These are phyloP conservation scores for Buddleja alternifolia DNA, from an alignment of 257 asterid species.

Conservation along the genomic window DNA sequence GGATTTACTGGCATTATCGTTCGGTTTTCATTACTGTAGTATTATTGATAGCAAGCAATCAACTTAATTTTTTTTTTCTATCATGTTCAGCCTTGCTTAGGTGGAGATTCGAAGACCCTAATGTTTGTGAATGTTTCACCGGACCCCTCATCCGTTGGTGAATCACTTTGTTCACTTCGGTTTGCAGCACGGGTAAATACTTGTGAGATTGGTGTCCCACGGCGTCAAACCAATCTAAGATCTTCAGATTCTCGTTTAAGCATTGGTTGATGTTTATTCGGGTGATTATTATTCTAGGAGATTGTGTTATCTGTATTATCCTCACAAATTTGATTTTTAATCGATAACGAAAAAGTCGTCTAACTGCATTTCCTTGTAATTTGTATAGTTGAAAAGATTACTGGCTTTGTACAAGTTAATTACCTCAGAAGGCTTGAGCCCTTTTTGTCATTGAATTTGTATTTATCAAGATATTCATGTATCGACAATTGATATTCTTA, in stretches of 20 bases:
- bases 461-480: slow-evolving; percentile 28
- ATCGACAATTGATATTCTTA: neutral
- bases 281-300: slow-evolving; percentile 29
- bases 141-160: slow-evolving; percentile 77
- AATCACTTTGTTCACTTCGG: slow-evolving; percentile 92
- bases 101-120: slow-evolving; percentile 92
- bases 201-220: slow-evolving; percentile 92
- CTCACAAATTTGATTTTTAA: slow-evolving; percentile 39
- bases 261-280: slow-evolving; percentile 57
- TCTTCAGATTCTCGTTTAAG: slow-evolving; percentile 78
- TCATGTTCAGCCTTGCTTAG: slow-evolving; percentile 86
- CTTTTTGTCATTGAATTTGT: slow-evolving; percentile 28
- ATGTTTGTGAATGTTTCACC: slow-evolving; percentile 96
- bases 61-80: neutral
- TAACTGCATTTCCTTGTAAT: slow-evolving; percentile 55
- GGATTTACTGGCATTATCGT: neutral
- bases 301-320: slow-evolving; percentile 43
- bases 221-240: slow-evolving; percentile 85
- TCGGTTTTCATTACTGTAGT: neutral
- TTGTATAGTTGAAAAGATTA: slow-evolving; percentile 56
- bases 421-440: slow-evolving; percentile 24
- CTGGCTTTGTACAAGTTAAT: slow-evolving; percentile 44
- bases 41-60: neutral
- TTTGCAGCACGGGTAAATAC: slow-evolving; percentile 94
- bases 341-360: slow-evolving; percentile 32